Base-by-base conservation (phyloP, 352 stramenopile genomes). In the Phytophthora podocarpi region DNA sequence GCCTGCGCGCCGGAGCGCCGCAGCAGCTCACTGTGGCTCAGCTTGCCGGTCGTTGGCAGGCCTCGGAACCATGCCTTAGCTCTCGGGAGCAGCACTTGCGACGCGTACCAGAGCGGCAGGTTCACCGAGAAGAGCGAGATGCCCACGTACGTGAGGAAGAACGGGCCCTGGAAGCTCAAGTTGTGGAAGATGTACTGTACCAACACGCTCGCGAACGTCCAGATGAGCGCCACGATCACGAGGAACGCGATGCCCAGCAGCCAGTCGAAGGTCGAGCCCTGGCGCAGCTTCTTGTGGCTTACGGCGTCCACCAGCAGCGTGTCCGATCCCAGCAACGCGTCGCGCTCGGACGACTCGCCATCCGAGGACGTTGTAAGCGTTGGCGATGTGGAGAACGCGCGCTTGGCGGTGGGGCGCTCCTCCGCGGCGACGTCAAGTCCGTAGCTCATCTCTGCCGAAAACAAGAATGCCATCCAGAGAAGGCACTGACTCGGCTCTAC, bases 171-270 rank as follows among this genome's bases (percentile, higher is more conserved):
- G 75, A 95, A 97, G 55, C 74, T 84, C 54, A 96, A 62, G 46
- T 95, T 80, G 28, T 91, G 73, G 72, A 95, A 95, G 32, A 97
- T 92, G 53, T 93, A 94, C 73, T 97, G 90, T 57, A 96, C 79
- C 23, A 97, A 58, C 23, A 97, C 89, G 45, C 79, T 93, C 3
- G 89, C 82, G 39, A 90, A 89, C 41, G 86, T 90, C 86, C 86
- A 95, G 47, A 95, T 93, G 16, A 92, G 64, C 16, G 86, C 84
- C 12, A 92, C 83, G 42, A 91, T 46, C 40, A 89, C 50, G 30
- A 95, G 72, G 56, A 90, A 95, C 36, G 87, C 55, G 8, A 92
- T 67, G 37, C 86, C 86, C 26, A 95, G 70, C 46, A 81, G 59
- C 84, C 79, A 95, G 39, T 87, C 74, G 54, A 85, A 85, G 27